phyloP scores from a whole-genome alignment of 1,284 basidiomycete species.

The Microbotryum lychnidis-dioicae region DNA sequence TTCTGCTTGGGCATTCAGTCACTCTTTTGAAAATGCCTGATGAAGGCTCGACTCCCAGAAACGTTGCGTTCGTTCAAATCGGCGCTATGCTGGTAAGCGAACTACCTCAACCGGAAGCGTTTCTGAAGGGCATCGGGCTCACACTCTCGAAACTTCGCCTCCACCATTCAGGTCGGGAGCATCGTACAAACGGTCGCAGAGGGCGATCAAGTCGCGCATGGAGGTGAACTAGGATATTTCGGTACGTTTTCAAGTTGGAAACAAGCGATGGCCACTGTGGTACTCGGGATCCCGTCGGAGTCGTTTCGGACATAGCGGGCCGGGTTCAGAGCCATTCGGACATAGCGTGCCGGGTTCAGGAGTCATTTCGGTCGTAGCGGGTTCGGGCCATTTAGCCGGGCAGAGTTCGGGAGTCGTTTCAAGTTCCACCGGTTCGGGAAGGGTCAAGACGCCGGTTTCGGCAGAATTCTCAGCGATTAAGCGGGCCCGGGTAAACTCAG shows the following conservation, averaged over 20 bases:
- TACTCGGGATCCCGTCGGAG: too few relatives aligned
- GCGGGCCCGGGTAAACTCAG: too few relatives aligned
- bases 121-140: neutral
- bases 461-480: too few relatives aligned
- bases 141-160: neutral
- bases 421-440: too few relatives aligned
- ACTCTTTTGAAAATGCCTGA: slow-evolving; percentile 9
- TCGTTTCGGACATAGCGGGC: too few relatives aligned
- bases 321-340: too few relatives aligned
- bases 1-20: neutral
- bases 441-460: too few relatives aligned
- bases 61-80: slow-evolving; percentile 36
- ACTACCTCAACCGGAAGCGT: neutral
- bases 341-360: too few relatives aligned
- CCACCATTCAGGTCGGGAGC: slow-evolving; percentile 40
- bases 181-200: slow-evolving; percentile 44
- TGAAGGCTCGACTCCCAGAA: neutral
- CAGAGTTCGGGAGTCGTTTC: too few relatives aligned
- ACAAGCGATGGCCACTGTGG: too few relatives aligned
- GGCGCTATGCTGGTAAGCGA: slow-evolving; percentile 44
- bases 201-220: slow-evolving; percentile 42
- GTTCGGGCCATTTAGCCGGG: too few relatives aligned
- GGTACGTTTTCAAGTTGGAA: slow-evolving; percentile 35
- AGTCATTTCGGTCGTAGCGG: too few relatives aligned
- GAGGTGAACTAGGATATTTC: slow-evolving; percentile 48